Base-by-base conservation (phyloP, 768 basidiomycete species). In the Nidularia pulvinata region DNA sequence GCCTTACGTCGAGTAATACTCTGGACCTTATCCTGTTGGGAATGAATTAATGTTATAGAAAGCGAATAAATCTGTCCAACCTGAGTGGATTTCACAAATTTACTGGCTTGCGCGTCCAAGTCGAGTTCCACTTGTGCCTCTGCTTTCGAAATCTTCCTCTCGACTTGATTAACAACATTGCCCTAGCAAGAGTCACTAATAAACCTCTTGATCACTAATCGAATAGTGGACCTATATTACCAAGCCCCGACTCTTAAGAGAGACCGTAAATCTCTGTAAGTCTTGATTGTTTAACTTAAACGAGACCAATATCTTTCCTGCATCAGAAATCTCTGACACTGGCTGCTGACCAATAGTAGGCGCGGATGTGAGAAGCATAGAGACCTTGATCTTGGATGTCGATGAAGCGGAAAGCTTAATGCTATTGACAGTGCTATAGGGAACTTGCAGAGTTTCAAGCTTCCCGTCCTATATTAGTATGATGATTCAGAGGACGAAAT, bases 401-500 rank as follows among this genome's bases (percentile, higher is more conserved):
- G 30, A 70, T 34, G 43, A 57, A 52, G 53, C 65, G n/a, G 63
- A 62, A 46, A 68, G 57, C 25, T 57, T 59, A 10, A 68, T 49
- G 6, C 47, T 54, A 33, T 60, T 53, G 19, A 80, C 55, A 16
- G 62, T 67, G 0, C 61, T 37, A 61, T 79, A 85, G 3, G 69
- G 66, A 2, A 82, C 65, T 49, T 75, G 71, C 19, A 86, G 65
- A 4, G 81, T 82, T 39, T 86, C 85, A 44, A 79, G 73, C 44
- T 68, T 61, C 53, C 79, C 81, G 14, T 73, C 78, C 84, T 78
- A 45, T 19, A 7, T 46, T 19, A 50, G 42, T 53, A 36, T 42
- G 22, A 46, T 46, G 32, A 34, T 43, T 7, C 33, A n/a, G 13
- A 16, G 39, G 42, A 13, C 37, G 48, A 49, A 56, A 51, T 25